Base-by-base conservation (phyloP, 495 filamentous ascomycete genomes). In the Chaetomium tenue region DNA sequence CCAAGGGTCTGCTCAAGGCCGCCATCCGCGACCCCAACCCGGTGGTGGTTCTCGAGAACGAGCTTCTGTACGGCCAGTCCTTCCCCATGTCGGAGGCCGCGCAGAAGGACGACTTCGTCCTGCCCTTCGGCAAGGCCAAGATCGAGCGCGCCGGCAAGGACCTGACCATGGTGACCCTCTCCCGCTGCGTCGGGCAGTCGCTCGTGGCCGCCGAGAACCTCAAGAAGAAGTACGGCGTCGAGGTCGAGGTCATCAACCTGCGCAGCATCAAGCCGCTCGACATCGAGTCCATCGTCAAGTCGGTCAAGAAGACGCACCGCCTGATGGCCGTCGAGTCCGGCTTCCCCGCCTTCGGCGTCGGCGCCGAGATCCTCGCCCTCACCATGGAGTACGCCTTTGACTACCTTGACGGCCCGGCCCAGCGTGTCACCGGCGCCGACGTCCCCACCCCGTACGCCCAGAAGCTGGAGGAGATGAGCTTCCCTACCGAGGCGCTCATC, bases 341-440 rank as follows among this genome's bases (percentile, higher is more conserved):
- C 64, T 98, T 92, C 86, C 94, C 94, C 61, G 88, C 89, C 73
- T 97, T 92, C 72, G 94, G 94, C 71, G 91, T 98, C 66, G 83
- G 87, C 58, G 87, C 92, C 60, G 94, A 98, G 82, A 90, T 98
- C 71, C 83, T 98, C 44, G 94, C 94, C 53, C 81, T 96, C 47
- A 88, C 91, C 61, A 95, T 95, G 90, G 94, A 98, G 79, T 98
- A 97, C 77, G 93, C 87, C 64, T 98, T 98, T 77, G 94, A 98
- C 81, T 97, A 95, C 82, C 86, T 98, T 66, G 88, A 96, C 66
- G 90, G 91, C 67, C 94, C 94, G 47, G 94, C 92, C 63, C 89
- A 93, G 75, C 87, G 93, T 77, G 86, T 98, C 70, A 96, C 91
- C 61, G 94, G 93, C 78, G 93, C 94, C 64, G 93, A 97, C 77